These are phyloP conservation scores for Aspergillus costaricaensis DNA, from an alignment of 2,329 filamentous ascomycete genomes.

Conservation along the genomic window DNA sequence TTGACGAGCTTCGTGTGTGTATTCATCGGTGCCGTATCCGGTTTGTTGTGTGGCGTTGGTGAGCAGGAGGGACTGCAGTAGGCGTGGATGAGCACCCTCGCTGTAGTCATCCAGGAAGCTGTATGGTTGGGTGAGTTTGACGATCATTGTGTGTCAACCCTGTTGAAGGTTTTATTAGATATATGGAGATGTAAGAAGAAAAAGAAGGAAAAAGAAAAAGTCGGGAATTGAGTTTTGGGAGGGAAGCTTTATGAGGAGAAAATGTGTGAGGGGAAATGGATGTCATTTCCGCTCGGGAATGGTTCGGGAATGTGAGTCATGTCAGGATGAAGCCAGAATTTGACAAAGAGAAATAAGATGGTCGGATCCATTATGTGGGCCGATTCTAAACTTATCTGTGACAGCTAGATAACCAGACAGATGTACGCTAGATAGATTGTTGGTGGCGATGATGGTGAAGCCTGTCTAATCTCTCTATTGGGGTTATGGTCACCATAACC, in stretches of 20 bases:
- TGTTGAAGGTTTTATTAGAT: background rate
- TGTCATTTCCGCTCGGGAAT: background rate
- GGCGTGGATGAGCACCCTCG: constrained; percentile 54
- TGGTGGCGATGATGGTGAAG: too few relatives aligned
- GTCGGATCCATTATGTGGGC: background rate
- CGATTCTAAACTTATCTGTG: background rate
- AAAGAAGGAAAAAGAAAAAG: background rate
- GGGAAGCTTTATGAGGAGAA: background rate
- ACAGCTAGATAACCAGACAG: too few relatives aligned
- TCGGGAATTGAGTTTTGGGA: background rate
- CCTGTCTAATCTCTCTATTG: too few relatives aligned
- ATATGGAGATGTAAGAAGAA: background rate
- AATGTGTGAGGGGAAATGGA: background rate
- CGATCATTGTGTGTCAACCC: constrained; percentile 8
- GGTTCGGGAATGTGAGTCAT: background rate
- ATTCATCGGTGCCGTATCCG: constrained; percentile 52
- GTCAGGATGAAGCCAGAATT: background rate
- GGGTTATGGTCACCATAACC: too few relatives aligned
- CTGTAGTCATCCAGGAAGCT: constrained; percentile 57
- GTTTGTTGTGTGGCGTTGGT: constrained; percentile 51
- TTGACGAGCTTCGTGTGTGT: constrained; percentile 45
- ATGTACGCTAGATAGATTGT: too few relatives aligned
- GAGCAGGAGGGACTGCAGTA: constrained; percentile 50
- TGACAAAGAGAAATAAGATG: background rate
- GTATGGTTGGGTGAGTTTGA: constrained; percentile 33